Conservation (phyloP, 306 rosid species). For the Ormosia semicastrata region DNA sequence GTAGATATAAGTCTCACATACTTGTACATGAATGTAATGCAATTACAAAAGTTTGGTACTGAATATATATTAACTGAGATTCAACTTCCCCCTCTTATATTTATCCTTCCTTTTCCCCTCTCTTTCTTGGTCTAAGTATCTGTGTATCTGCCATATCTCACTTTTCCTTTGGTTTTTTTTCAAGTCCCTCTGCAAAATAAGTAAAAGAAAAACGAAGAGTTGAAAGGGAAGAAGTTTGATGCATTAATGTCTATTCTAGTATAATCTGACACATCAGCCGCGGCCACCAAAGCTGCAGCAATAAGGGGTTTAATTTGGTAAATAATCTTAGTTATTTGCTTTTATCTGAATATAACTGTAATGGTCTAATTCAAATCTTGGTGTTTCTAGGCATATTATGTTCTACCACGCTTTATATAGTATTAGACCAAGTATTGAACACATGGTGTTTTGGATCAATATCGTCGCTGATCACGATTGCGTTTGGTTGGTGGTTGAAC, state of each 20-base stretch:
- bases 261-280: background rate
- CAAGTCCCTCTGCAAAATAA: background rate
- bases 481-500: constrained; percentile 13
- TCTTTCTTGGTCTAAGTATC: background rate
- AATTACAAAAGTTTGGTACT: background rate
- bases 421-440: background rate
- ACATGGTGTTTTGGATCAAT: background rate
- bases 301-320: background rate
- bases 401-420: background rate
- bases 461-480: background rate
- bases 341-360: background rate
- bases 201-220: background rate
- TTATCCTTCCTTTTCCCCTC: background rate
- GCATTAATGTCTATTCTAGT: background rate
- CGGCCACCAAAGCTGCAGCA: background rate
- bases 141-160: background rate
- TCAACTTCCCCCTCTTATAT: background rate
- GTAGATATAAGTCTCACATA: background rate
- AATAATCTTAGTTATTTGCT: background rate
- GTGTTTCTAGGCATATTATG: background rate
- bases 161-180: background rate
- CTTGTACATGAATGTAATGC: background rate
- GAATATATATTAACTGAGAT: background rate
- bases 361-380: background rate
- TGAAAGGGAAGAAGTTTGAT: background rate